phyloP scores from a whole-genome alignment of 169 alveolate species.

The Cryptosporidium felis region DNA sequence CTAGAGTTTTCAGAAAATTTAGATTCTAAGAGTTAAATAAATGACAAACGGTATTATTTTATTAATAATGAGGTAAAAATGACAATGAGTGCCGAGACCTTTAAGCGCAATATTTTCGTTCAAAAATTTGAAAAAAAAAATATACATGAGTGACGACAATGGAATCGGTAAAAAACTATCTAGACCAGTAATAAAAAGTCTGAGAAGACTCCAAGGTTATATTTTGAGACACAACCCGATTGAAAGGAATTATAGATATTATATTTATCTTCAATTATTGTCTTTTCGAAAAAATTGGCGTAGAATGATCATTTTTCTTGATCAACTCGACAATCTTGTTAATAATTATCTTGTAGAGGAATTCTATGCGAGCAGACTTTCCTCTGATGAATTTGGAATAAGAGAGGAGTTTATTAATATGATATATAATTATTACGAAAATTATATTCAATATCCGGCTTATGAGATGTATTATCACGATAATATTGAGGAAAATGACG shows the following conservation, averaged over 20 bases:
- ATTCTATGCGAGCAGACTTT: not conserved
- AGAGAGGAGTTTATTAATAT: not conserved
- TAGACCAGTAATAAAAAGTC: not conserved
- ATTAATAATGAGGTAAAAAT: too few species aligned
- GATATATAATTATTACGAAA: not conserved
- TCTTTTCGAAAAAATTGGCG: slow-evolving; percentile 57
- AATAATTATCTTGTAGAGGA: not conserved
- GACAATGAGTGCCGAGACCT: too few species aligned
- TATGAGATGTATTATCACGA: slow-evolving; percentile 8
- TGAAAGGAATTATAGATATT: not conserved
- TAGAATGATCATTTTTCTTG: not conserved
- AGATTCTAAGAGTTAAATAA: too few species aligned
- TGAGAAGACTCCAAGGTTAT: not conserved
- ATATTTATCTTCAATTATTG: slow-evolving; percentile 4
- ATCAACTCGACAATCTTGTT: not conserved
- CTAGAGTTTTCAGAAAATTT: too few species aligned
- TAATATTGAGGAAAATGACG: not conserved
- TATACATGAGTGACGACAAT: not conserved
- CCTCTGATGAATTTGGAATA: not conserved
- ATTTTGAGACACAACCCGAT: not conserved
- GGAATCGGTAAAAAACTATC: not conserved
- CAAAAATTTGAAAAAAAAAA: not conserved
- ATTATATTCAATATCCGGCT: slow-evolving; percentile 33
- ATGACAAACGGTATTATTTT: too few species aligned
- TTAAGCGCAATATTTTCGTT: not conserved